Conservation (phyloP, 2,329 filamentous ascomycete species). For the Colletotrichum lupini region DNA sequence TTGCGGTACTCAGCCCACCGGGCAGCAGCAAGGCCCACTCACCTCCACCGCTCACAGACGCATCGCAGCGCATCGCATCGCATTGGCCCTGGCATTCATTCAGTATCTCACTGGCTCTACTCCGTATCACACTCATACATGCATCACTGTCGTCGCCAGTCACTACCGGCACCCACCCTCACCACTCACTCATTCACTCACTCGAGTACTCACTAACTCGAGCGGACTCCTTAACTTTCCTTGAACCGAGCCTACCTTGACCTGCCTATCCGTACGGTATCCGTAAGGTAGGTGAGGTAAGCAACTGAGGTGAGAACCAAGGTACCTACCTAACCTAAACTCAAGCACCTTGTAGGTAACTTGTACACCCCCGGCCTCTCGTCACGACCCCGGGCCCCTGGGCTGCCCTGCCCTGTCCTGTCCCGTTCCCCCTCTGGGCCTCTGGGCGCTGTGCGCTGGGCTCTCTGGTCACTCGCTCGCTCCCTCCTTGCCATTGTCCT, state of each 20-base stretch:
- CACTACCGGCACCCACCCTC: no score
- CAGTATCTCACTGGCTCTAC: not conserved
- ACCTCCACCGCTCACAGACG: not conserved
- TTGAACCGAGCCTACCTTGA: constrained; percentile 13
- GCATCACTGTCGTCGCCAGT: no score
- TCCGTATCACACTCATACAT: no score
- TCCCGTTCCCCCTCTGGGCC: not conserved
- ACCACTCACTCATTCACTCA: not conserved
- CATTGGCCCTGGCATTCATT: not conserved
- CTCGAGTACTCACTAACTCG: no score
- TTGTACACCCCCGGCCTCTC: not conserved
- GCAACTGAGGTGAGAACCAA: no score
- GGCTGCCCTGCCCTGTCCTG: no score
- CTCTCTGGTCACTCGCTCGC: not conserved
- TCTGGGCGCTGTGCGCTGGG: no score
- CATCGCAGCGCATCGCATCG: constrained; percentile 14
- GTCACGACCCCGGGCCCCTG: not conserved
- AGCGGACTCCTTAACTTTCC: not conserved
- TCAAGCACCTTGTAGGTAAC: not conserved
- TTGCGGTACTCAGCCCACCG: not conserved
- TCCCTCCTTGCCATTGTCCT: not conserved
- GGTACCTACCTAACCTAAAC: constrained; percentile 6
- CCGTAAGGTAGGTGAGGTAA: no score
- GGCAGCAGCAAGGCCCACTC: not conserved
- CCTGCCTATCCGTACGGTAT: no score